Evolutionary conservation across 2,329 filamentous ascomycete species (phyloP).

Genomic region (Aspergillus viridinutans): DNA sequence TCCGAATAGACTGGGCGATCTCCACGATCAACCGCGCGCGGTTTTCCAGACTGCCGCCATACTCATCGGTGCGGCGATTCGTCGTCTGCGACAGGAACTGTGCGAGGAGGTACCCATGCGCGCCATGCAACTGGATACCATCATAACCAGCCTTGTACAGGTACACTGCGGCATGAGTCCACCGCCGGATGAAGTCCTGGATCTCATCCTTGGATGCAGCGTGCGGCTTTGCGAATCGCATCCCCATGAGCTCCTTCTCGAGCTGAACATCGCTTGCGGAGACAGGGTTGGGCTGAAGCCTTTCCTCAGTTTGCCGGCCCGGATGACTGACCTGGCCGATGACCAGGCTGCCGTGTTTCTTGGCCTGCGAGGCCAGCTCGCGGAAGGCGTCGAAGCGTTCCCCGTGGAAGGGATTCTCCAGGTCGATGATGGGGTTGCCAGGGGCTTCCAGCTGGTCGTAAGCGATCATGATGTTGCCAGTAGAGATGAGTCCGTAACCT

Average conservation of each 20-base stretch:
- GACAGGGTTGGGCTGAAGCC: conserved; percentile 48
- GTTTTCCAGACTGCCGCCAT: conserved; percentile 64
- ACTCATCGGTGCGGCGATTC: conserved; percentile 59
- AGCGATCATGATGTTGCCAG: conserved; percentile 62
- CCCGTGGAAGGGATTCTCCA: conserved; percentile 48
- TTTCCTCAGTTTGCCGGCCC: conserved; percentile 50
- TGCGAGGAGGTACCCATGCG: conserved; percentile 56
- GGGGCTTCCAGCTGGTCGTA: conserved; percentile 54
- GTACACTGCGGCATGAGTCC: conserved; percentile 59
- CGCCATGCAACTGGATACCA: conserved; percentile 48
- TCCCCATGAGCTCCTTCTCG: conserved; percentile 27
- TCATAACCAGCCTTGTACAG: conserved; percentile 59
- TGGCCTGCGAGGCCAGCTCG: conserved; percentile 51
- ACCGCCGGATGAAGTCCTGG: conserved; percentile 54
- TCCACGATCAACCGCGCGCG: conserved; percentile 59
- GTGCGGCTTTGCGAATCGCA: conserved; percentile 33
- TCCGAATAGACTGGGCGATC: conserved; percentile 39
- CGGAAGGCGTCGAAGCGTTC: conserved; percentile 59
- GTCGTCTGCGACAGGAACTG: conserved; percentile 52
- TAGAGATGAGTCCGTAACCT: conserved; percentile 53
- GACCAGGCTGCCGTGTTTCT: conserved; percentile 56
- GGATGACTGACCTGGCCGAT: conserved; percentile 61
- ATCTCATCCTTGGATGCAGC: conserved; percentile 37
- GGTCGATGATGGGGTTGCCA: conserved; percentile 58
- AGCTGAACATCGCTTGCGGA: conserved; percentile 50